Percentiles rank a stretch among this genome's conserved stretches.
Conservation (phyloP, 495 filamentous ascomycete genomes). For the Amphirosellinia nigrospora region DNA sequence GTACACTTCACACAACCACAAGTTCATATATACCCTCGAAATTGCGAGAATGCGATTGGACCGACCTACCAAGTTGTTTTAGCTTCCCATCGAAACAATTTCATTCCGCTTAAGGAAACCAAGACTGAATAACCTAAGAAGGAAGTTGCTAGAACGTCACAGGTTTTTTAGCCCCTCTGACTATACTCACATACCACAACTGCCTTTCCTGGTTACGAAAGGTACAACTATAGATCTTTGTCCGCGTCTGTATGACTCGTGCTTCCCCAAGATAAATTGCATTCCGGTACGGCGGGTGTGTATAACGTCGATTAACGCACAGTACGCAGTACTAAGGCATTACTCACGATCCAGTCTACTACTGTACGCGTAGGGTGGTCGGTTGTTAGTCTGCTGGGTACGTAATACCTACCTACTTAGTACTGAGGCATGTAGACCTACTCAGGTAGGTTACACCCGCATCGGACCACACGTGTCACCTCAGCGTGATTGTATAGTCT, state of each 20-base stretch:
- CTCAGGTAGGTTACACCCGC: constrained; percentile 15
- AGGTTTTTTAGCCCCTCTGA: not conserved
- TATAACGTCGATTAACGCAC: not conserved
- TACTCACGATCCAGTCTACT: not conserved
- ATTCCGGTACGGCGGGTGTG: not conserved
- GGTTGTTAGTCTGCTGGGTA: not conserved
- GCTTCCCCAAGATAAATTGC: not conserved
- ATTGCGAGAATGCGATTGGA: not conserved
- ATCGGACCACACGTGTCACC: not conserved
- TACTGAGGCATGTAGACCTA: not conserved
- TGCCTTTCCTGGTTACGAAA: constrained; percentile 12
- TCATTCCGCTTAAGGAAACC: not conserved
- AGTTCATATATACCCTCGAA: not conserved
- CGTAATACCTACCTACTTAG: no score
- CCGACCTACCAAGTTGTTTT: constrained; percentile 2
- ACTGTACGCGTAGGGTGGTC: not conserved
- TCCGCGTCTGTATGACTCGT: not conserved
- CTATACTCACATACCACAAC: not conserved
- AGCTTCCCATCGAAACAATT: constrained; percentile 8
- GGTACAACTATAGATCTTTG: not conserved
- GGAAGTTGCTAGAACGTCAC: not conserved
- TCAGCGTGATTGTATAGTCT: not conserved
- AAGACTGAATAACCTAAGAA: not conserved
- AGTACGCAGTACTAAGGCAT: not conserved
- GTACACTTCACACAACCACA: no score